Percentiles rank a stretch among this genome's conserved stretches.
Evolutionary conservation across 495 filamentous ascomycete genomes (phyloP).

Genomic region (Delitschia confertaspora): DNA sequence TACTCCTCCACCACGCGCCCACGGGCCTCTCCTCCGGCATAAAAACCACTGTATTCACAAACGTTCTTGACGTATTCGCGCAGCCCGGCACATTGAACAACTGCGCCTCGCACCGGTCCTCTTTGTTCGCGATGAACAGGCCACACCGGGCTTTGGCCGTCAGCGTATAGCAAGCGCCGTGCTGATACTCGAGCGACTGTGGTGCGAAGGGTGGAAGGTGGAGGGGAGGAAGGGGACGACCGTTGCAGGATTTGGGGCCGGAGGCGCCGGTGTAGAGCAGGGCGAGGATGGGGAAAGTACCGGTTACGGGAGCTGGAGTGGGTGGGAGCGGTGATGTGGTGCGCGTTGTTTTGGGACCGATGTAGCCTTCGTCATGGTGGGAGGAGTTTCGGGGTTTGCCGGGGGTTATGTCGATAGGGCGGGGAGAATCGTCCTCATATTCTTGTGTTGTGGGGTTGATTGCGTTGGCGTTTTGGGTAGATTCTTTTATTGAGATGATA

Average conservation of each 20-base stretch:
- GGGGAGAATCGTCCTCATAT: too few relatives aligned
- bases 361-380: too few relatives aligned
- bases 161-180: constrained; percentile 16
- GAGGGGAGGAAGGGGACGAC: constrained; percentile 7
- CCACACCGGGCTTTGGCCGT: constrained; percentile 12
- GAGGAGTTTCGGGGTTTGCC: too few relatives aligned
- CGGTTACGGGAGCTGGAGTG: too few relatives aligned
- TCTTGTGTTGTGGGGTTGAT: too few relatives aligned
- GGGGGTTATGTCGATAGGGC: too few relatives aligned
- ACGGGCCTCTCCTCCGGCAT: constrained; percentile 23
- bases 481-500: too few relatives aligned
- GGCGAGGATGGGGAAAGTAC: constrained; percentile 17
- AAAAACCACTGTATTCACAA: constrained; percentile 21
- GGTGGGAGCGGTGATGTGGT: too few relatives aligned
- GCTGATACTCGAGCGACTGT: constrained; percentile 1
- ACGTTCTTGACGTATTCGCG: constrained; percentile 10
- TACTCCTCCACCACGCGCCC: constrained; percentile 18
- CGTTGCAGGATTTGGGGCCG: constrained; percentile 19
- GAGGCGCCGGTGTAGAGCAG: constrained; percentile 13
- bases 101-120: constrained; percentile 19
- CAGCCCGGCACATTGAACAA: constrained; percentile 15
- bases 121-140: constrained; percentile 18
- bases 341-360: too few relatives aligned
- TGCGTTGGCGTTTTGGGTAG: too few relatives aligned
- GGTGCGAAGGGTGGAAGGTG: constrained; percentile 2